A percentile compares a stretch with the other conserved stretches of the same genome.
Conservation (phyloP, 2,329 filamentous ascomycete species). For the Fusarium succisae region DNA sequence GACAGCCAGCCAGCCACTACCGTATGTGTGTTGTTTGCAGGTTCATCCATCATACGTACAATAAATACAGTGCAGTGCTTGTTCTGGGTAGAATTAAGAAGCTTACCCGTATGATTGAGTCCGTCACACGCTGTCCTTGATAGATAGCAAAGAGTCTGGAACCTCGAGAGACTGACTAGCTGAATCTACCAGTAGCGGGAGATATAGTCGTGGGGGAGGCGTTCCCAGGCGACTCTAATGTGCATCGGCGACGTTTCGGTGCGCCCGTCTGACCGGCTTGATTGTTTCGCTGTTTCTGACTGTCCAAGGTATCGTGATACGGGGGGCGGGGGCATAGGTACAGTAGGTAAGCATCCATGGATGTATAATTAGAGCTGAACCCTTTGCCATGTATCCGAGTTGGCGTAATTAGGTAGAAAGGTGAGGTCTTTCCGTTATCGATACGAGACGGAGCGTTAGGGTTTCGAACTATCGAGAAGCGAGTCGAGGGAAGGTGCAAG, state of each 20-base stretch:
- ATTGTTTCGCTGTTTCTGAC: background rate
- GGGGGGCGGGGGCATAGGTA: background rate
- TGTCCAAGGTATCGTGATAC: background rate
- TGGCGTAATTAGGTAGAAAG: background rate
- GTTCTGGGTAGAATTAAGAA: slow-evolving; percentile 1
- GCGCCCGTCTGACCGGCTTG: slow-evolving; percentile 15
- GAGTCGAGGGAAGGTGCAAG: background rate
- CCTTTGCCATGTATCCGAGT: background rate
- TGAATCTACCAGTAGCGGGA: slow-evolving; percentile 10
- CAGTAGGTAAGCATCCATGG: too few relatives aligned
- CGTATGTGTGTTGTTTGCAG: background rate
- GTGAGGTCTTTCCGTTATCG: background rate
- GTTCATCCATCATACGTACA: background rate
- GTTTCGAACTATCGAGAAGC: background rate
- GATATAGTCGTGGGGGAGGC: slow-evolving; percentile 24
- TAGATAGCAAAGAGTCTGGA: slow-evolving; percentile 27
- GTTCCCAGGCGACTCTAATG: slow-evolving; percentile 9
- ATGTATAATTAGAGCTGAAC: slow-evolving; percentile 6
- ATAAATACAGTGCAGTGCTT: background rate
- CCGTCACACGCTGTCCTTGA: slow-evolving; percentile 7
- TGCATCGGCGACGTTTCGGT: slow-evolving; percentile 25
- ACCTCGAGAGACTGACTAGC: slow-evolving; percentile 33
- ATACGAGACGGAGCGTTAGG: background rate
- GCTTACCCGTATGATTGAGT: slow-evolving; percentile 30
- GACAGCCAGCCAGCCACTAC: background rate